Base-by-base conservation (phyloP, 2,329 filamentous ascomycete genomes). In the Epichloe uncinata region DNA sequence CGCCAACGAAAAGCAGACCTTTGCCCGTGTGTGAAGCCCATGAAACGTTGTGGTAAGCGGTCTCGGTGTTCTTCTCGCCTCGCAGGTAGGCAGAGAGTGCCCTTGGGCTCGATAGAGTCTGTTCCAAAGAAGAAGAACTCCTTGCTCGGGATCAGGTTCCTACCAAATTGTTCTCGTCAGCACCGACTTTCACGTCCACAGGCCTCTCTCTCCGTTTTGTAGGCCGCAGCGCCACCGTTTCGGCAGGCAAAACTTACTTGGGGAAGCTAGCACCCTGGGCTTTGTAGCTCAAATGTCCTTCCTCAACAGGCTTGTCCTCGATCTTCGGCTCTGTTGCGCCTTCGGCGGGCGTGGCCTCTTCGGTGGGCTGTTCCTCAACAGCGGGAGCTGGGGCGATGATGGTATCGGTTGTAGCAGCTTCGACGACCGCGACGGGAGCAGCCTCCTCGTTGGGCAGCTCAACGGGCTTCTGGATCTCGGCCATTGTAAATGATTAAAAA, bases 21-120 rank as follows among this genome's bases (percentile, higher is more conserved):
- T 95, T 95, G 68, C 91, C 91, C 52, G 91, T 96, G 76, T 95
- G 82, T 59, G 82, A 82, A 55, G 91, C 88, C 88, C 93, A 96
- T 36, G 93, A 85, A 58, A 82, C 84, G 60, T 85, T 84, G 57
- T 86, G 78, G 73, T 94, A 84, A 54, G 85, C 84, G 57, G 83
- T 69, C 54, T 78, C 75, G 49, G 82, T 75, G 50, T 83, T 76
- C 83, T 96, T 96, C 79, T 95, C 89, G 62, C 81, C 83, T 71
- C 89, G 87, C 60, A 94, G 77, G 74, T 91, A 96, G 60, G 77
- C 72, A 58, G 75, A 69, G 51, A 96, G 77, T 64, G 84, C n/a
- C 77, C 70, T 91, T 84, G 60, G 80, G 71, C 62, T 89, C 80
- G 53, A 94, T 69, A 46, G 85, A 71, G 50, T 89, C 85, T 46